Base-by-base conservation (phyloP, 2,329 filamentous ascomycete species). In the Colletotrichum sp. region DNA sequence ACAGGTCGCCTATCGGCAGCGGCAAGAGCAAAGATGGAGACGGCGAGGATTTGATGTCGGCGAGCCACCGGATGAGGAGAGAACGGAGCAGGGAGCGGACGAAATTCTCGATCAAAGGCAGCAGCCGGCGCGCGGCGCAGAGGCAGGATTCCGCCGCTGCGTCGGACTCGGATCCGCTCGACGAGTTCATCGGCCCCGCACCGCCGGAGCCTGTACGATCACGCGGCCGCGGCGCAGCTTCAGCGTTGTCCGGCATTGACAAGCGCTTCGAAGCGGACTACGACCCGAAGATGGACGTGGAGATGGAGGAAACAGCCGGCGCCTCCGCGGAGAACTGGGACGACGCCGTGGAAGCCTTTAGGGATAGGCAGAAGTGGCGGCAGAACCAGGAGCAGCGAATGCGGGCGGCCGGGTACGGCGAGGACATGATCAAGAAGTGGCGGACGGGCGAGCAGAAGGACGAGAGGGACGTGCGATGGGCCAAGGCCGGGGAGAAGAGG, bases 301-400 rank as follows among this genome's bases (percentile, higher is more conserved):
- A 88, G 52, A 84, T 87, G 64, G 89, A 89, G 76, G 85, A 86
- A 4, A 86, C 87, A 2, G 86, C 85, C 4, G 84, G 83, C 26
- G 89, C 88, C 32, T 92, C 93, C 76, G 59, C 59, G 26, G 70
- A 59, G 18, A 92, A 95, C 75, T 98, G 95, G 96, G 94, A 95
- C 60, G 91, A 95, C 79, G 92, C 94, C 1, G 87, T 97, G 1
- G 95, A 98, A 84, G 92, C 93, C 6, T 89, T 95, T 72, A 91
- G 94, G 52, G 95, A 98, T 82, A 92, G 95, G n/a, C 91, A 95
- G 78, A 93, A 93, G 78, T 96, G 94, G 92, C 93, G 92, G 80
- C 89, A 93, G 77, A 92, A 93, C 79, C 95, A 95, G 34, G 94
- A 94, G 8, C 93, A 96, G 68, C 88, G 96, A 74, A 85, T 98